A percentile compares a stretch with the other conserved stretches of the same genome.
phyloP scores from a whole-genome alignment of 129 eudicot genomes.

The Escallonia herrerae region DNA sequence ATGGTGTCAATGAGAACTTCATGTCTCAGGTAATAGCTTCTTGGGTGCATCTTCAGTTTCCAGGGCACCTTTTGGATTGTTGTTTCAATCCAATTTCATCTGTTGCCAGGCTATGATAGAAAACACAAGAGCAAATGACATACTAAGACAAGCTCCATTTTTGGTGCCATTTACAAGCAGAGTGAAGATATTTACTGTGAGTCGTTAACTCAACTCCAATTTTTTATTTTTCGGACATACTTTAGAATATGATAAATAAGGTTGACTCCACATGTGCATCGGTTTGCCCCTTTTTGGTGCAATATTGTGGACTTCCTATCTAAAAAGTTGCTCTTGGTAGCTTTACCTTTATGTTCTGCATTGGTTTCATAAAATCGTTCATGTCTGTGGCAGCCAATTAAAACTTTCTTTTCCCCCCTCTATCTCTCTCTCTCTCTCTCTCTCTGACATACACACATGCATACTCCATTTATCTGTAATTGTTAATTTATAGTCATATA shows the following conservation, averaged over 20 bases:
- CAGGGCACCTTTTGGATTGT: background rate
- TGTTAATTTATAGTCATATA: slow-evolving; percentile 6
- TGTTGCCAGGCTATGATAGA: slow-evolving; percentile 70
- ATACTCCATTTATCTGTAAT: background rate
- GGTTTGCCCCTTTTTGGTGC: too few species aligned
- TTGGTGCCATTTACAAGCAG: slow-evolving; percentile 97
- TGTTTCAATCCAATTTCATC: slow-evolving; percentile 3
- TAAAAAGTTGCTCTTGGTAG: too few species aligned
- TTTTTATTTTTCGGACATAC: background rate
- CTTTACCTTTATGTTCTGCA: too few species aligned
- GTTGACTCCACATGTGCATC: background rate
- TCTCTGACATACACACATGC: too few species aligned
- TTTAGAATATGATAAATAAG: background rate
- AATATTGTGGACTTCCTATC: too few species aligned
- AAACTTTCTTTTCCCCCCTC: background rate
- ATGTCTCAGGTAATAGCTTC: slow-evolving; percentile 70
- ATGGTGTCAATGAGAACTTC: slow-evolving; percentile 81
- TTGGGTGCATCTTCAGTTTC: slow-evolving; percentile 7
- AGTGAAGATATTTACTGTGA: slow-evolving; percentile 81
- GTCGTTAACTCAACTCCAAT: slow-evolving; percentile 19
- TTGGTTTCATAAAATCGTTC: too few species aligned
- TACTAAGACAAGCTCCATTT: slow-evolving; percentile 86
- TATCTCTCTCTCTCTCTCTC: too few species aligned
- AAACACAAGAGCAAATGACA: slow-evolving; percentile 75
- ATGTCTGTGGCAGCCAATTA: background rate